Percentiles rank a stretch among this genome's conserved stretches.
phyloP scores from a whole-genome alignment of 345 rosid species.

The Carallia brachiata region DNA sequence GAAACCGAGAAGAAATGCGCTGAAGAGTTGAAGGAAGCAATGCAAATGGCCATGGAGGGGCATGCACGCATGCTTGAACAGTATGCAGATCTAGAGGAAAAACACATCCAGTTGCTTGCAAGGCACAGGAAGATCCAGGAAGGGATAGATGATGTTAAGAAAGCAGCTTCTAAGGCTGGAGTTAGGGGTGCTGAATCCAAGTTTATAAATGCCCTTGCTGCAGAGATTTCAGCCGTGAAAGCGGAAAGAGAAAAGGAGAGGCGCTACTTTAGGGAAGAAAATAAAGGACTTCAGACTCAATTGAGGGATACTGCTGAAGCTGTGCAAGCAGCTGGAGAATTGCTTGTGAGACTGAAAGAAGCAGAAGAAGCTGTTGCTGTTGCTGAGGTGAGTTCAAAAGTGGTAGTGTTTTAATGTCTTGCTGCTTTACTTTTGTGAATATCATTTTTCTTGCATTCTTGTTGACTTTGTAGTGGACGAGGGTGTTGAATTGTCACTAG shows the following conservation, averaged over 20 bases:
- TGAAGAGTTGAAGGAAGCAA: constrained; percentile 83
- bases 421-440: not conserved
- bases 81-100: constrained; percentile 92
- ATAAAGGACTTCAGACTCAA: constrained; percentile 80
- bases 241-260: constrained; percentile 85
- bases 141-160: constrained; percentile 91
- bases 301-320: constrained; percentile 96
- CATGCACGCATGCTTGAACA: constrained; percentile 97
- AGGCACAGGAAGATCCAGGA: constrained; percentile 88
- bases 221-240: constrained; percentile 83
- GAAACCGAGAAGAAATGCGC: constrained; percentile 78
- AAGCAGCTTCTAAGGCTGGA: constrained; percentile 90
- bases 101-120: constrained; percentile 85
- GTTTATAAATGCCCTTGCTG: constrained; percentile 90
- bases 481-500: too few species aligned
- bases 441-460: too few species aligned
- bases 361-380: constrained; percentile 77
- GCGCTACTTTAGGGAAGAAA: constrained; percentile 81
- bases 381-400: constrained; percentile 53
- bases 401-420: not conserved
- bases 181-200: constrained; percentile 89
- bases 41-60: constrained; percentile 96
- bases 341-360: constrained; percentile 91
- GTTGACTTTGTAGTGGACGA: too few species aligned
- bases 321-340: constrained; percentile 94